Conservation (phyloP, 768 basidiomycete genomes). For the Boletus reticuloceps region DNA sequence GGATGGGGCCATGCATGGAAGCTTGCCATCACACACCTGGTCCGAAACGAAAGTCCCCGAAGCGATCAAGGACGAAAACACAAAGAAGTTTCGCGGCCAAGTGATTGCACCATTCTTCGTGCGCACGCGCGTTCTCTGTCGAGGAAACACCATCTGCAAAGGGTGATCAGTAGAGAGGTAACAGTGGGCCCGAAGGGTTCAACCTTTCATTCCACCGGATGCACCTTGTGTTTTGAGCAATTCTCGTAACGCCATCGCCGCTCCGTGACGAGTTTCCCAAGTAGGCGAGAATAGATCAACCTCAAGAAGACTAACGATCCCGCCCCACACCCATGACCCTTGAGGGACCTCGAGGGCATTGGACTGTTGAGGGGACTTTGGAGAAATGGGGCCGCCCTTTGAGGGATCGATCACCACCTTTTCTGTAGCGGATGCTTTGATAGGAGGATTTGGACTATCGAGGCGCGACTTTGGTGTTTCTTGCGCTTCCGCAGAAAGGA, state of each 20-base stretch:
- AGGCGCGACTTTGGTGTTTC: conserved; percentile 49
- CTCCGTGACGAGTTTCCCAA: conserved; percentile 95
- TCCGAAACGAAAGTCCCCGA: conserved; percentile 97
- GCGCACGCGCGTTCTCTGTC: conserved; percentile 61
- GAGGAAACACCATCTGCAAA: conserved; percentile 47
- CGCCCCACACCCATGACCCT: conserved; percentile 86
- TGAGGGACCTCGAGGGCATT: conserved; percentile 73
- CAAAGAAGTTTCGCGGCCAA: conserved; percentile 83
- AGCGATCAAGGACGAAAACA: conserved; percentile 93
- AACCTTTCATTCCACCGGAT: conserved; percentile 80
- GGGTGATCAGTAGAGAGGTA: neutral
- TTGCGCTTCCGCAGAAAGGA: conserved; percentile 65
- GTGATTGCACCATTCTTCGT: conserved; percentile 89
- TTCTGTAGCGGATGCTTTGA: conserved; percentile 44
- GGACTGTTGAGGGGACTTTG: conserved; percentile 73
- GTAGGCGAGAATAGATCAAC: conserved; percentile 80
- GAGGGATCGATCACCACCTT: conserved; percentile 76
- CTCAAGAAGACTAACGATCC: conserved; percentile 72
- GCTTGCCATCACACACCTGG: conserved; percentile 44
- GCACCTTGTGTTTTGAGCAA: conserved; percentile 80
- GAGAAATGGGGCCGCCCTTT: conserved; percentile 82
- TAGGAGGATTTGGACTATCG: conserved; percentile 50
- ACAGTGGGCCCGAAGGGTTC: neutral
- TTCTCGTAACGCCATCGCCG: conserved; percentile 88
- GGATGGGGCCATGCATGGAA: neutral